Conservation (phyloP, 345 rosid species). For the Aquilaria malaccensis region DNA sequence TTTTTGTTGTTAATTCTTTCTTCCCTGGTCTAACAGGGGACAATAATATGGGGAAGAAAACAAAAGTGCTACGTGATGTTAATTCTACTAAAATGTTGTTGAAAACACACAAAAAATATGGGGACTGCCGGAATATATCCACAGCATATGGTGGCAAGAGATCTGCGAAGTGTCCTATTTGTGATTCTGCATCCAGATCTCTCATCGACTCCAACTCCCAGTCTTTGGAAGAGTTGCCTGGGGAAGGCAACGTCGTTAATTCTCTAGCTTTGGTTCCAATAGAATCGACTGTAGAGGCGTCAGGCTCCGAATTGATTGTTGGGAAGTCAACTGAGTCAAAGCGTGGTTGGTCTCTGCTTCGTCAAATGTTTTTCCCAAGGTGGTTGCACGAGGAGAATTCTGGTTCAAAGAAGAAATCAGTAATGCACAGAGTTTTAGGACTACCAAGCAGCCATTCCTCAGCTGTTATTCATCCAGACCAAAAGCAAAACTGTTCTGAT, state of each 20-base stretch:
- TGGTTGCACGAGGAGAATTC: constrained; percentile 28
- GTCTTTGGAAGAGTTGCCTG: constrained; percentile 6
- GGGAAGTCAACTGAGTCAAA: constrained; percentile 19
- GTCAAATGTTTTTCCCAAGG: constrained; percentile 30
- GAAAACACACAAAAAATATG: too few relatives aligned
- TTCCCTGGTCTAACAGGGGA: too few relatives aligned
- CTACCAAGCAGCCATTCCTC: constrained; percentile 50
- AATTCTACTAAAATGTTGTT: too few relatives aligned
- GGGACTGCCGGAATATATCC: too few relatives aligned
- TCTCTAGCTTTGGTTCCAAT: constrained; percentile 51
- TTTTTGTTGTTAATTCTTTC: too few relatives aligned
- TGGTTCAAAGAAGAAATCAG: constrained; percentile 38
- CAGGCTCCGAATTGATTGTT: constrained; percentile 12
- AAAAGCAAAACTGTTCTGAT: constrained; percentile 31
- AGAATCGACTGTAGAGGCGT: constrained; percentile 21
- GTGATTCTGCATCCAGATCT: constrained; percentile 1
- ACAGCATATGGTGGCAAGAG: not conserved
- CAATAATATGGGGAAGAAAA: too few relatives aligned
- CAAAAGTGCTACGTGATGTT: too few relatives aligned
- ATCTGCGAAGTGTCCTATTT: constrained; percentile 4
- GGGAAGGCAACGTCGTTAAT: constrained; percentile 22
- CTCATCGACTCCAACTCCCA: constrained; percentile 11
- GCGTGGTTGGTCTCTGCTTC: constrained; percentile 60
- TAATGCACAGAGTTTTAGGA: constrained; percentile 39
- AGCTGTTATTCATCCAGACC: constrained; percentile 58